These are phyloP conservation scores for Mycosphaerella sp. DNA, from an alignment of 2,329 filamentous ascomycete genomes.

Conservation along the genomic window DNA sequence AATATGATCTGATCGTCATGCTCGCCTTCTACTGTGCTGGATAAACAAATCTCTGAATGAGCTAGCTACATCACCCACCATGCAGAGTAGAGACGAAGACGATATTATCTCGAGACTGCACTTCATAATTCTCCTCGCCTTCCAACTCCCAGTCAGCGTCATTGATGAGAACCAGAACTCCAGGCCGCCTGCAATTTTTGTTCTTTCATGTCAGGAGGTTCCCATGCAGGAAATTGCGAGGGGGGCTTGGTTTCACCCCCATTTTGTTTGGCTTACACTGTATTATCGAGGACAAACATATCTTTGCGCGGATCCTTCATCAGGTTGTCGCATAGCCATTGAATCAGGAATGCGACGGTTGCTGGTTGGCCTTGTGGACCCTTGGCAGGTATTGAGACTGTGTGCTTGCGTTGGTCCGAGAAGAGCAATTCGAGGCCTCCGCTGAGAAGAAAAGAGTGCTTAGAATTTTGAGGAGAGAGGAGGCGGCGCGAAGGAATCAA, in stretches of 20 bases:
- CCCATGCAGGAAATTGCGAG: background rate
- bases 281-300: conserved; percentile 78
- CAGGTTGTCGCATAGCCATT: conserved; percentile 68
- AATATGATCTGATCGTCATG: background rate
- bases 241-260: background rate
- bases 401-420: conserved; percentile 68
- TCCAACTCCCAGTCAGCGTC: conserved; percentile 98
- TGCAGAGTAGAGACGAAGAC: conserved; percentile 96
- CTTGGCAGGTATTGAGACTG: conserved; percentile 59
- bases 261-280: conserved; percentile 55
- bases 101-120: conserved; percentile 77
- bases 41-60: background rate
- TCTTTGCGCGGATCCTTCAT: conserved; percentile 85
- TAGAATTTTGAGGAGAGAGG: conserved; percentile 5
- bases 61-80: conserved; percentile 58
- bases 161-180: conserved; percentile 94
- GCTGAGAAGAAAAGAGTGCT: conserved; percentile 39
- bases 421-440: conserved; percentile 95
- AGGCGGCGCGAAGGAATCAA: background rate
- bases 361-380: conserved; percentile 55
- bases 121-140: conserved; percentile 82
- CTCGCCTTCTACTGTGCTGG: background rate
- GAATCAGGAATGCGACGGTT: conserved; percentile 70
- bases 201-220: background rate
- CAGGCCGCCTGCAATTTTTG: conserved; percentile 64